A percentile compares a stretch with the other conserved stretches of the same genome.
Conservation (phyloP, 495 filamentous ascomycete species). For the Penicillium silybi region DNA sequence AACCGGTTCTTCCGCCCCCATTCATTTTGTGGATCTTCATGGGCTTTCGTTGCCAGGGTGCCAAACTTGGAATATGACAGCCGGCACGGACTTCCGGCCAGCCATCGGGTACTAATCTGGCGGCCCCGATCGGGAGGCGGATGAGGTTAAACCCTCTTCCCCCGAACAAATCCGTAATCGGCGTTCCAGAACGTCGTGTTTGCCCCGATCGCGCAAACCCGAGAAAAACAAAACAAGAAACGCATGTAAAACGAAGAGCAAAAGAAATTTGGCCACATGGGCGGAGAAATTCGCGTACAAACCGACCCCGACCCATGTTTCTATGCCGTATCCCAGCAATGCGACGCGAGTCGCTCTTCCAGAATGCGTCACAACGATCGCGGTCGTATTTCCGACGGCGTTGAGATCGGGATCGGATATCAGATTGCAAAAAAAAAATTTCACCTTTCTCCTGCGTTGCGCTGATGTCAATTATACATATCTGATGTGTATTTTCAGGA, state of each 20-base stretch:
- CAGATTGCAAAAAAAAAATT: not conserved
- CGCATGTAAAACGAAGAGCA: not conserved
- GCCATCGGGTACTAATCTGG: not conserved
- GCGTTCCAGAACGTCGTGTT: not conserved
- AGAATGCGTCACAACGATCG: not conserved
- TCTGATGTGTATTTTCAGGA: not conserved
- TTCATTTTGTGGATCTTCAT: too few species aligned
- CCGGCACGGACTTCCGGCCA: not conserved
- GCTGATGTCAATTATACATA: not conserved
- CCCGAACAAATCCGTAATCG: not conserved
- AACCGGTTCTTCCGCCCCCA: not conserved
- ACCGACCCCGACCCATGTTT: constrained; percentile 2
- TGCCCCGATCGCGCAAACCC: not conserved
- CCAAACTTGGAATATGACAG: not conserved
- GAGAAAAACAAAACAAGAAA: not conserved
- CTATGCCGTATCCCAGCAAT: not conserved
- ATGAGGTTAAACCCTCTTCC: constrained; percentile 5
- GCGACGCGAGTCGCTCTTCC: not conserved
- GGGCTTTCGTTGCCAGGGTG: not conserved
- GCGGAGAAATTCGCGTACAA: constrained; percentile 7
- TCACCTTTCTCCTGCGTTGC: not conserved
- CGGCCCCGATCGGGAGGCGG: not conserved
- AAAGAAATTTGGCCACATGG: constrained; percentile 7
- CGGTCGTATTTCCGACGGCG: not conserved
- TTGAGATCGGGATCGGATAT: not conserved